These are phyloP conservation scores for Rhizopogon salebrosus DNA, from an alignment of 768 basidiomycete species.

Conservation along the genomic window DNA sequence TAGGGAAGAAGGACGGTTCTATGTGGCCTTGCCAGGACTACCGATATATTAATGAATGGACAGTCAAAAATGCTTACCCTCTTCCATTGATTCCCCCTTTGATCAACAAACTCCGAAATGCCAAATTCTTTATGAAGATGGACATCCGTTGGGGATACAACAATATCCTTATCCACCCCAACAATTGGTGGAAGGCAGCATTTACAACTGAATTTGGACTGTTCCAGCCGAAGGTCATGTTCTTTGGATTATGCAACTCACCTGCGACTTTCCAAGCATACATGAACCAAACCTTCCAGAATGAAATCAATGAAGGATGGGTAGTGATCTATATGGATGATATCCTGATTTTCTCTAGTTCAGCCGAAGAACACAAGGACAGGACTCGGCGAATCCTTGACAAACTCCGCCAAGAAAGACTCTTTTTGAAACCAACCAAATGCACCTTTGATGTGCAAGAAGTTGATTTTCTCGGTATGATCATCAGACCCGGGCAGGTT, in stretches of 20 bases:
- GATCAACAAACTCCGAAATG: constrained; percentile 6
- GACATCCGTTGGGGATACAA: constrained; percentile 25
- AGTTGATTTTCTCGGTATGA: too few species aligned
- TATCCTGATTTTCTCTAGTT: constrained; percentile 16
- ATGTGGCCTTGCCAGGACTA: constrained; percentile 15
- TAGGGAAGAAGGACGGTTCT: constrained; percentile 7
- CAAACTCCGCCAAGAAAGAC: not conserved
- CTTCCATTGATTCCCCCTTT: constrained; percentile 10
- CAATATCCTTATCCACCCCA: constrained; percentile 11
- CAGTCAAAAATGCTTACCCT: constrained; percentile 9
- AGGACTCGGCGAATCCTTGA: too few species aligned
- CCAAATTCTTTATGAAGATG: constrained; percentile 18
- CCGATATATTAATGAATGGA: constrained; percentile 9
- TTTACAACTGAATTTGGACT: constrained; percentile 14
- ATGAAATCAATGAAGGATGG: constrained; percentile 10
- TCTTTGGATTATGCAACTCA: constrained; percentile 13
- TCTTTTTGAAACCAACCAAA: constrained; percentile 3
- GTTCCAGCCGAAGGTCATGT: constrained; percentile 12
- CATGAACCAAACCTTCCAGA: constrained; percentile 12
- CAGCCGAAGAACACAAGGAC: too few species aligned
- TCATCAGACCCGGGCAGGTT: too few species aligned
- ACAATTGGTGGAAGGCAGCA: constrained; percentile 19
- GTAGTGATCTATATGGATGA: constrained; percentile 24
- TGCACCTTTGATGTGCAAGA: not conserved
- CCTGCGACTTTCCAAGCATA: constrained; percentile 14